Evolutionary conservation across 768 basidiomycete genomes (phyloP).

Genomic region (Russula foetens): DNA sequence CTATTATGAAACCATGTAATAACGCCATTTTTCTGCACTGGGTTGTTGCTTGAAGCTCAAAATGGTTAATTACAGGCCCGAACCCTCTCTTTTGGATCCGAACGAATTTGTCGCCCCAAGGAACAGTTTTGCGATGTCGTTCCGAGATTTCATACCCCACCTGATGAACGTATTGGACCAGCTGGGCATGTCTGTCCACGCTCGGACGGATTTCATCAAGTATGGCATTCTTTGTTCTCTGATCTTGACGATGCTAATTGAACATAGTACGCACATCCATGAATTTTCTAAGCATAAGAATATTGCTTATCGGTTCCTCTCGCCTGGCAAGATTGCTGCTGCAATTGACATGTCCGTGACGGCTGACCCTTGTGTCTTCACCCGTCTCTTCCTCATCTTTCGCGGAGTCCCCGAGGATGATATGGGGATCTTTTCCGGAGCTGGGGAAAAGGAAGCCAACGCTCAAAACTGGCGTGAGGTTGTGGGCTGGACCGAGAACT

Average conservation of each 20-base stretch:
- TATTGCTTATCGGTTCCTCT: conserved; percentile 84
- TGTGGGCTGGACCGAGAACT: conserved; percentile 74
- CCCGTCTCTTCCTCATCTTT: conserved; percentile 80
- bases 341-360: conserved; percentile 88
- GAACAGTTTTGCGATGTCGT: conserved; percentile 81
- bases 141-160: conserved; percentile 73
- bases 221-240: conserved; percentile 29
- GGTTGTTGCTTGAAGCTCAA: not conserved
- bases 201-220: conserved; percentile 78
- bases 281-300: conserved; percentile 73
- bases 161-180: conserved; percentile 77
- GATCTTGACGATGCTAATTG: not conserved
- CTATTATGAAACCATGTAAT: conserved; percentile 79
- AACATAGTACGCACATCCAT: conserved; percentile 60
- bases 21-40: conserved; percentile 24
- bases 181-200: conserved; percentile 75
- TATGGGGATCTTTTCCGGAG: conserved; percentile 59
- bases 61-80: conserved; percentile 49
- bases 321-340: conserved; percentile 68
- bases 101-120: conserved; percentile 71
- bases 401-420: conserved; percentile 79
- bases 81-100: conserved; percentile 68
- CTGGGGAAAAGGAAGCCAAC: conserved; percentile 84
- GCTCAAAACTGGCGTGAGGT: conserved; percentile 72
- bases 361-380: conserved; percentile 71